Base-by-base conservation (phyloP, 805 yeast species). In the Nakazawaea ishiwadae region DNA sequence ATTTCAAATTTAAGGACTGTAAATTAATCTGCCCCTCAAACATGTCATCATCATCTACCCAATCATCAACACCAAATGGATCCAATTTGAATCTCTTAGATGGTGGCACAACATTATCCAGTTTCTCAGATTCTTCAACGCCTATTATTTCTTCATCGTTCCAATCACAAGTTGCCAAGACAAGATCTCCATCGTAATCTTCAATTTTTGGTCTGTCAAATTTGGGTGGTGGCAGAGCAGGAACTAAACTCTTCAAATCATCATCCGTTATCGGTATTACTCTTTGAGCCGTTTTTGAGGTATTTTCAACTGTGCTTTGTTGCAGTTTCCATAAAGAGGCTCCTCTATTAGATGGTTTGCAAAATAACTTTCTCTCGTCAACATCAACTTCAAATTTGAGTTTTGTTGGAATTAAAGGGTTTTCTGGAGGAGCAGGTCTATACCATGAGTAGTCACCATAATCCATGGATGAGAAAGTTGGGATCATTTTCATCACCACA, bases 141-240 rank as follows among this genome's bases (percentile, higher is more conserved):
- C 76, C 76, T 12, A 83, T 65, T 17, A 83, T 77, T 9, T 62
- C 66, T 20, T 77, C 79, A 51, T 81, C 85, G 49, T 84, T 79
- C 95, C 95, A 86, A 44, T 82, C 87, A 14, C 84, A 82, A 0
- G 89, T 71, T 0, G 90, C 81, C 17, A 85, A 62, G 2, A 82
- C 63, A 38, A 83, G 53, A 45, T 81, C 84, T 31, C 74, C 76
- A 24, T 75, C 61, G 47, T 60, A 76, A 3, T 62, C 65, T 0
- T 59, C 54, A 38, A 75, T 65, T 16, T 55, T 48, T 31, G 48
- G 51, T 40, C 47, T 54, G 21, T 35, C 50, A 33, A 37, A 47
- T 46, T 49, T 51, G 3, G n/a, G 30, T 12, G 44, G 39, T 16
- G 46, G 44, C 4, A 21, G 21, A 15, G 41, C 46, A 5, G 54